A percentile compares a stretch with the other conserved stretches of the same genome.
Evolutionary conservation across 495 filamentous ascomycete genomes (phyloP).

Genomic region (Podospora comata): DNA sequence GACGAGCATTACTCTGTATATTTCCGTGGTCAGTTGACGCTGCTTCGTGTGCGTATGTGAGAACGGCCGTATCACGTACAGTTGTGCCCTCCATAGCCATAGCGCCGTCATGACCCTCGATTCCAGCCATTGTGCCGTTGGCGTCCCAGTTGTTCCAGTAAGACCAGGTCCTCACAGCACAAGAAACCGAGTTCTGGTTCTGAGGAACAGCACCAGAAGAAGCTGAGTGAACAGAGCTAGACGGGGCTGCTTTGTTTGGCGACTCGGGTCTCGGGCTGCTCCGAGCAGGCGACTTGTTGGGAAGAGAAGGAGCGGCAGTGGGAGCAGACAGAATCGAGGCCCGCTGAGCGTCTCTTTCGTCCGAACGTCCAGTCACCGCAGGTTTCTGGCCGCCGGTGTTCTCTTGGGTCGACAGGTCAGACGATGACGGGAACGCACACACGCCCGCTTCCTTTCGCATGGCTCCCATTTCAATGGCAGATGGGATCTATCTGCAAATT

Average conservation of each 20-base stretch:
- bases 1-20: constrained; percentile 8
- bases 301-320: not conserved
- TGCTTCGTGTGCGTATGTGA: not conserved
- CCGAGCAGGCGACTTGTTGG: not conserved
- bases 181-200: not conserved
- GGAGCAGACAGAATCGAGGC: not conserved
- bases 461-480: not conserved
- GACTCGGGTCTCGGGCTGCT: not conserved
- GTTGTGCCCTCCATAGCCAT: not conserved
- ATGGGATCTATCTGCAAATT: not conserved
- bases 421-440: not conserved
- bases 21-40: not conserved
- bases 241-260: not conserved
- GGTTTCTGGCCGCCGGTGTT: not conserved
- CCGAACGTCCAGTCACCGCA: not conserved
- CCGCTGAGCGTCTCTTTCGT: not conserved
- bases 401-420: not conserved
- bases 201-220: not conserved
- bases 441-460: not conserved
- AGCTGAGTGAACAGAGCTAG: not conserved
- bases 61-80: not conserved
- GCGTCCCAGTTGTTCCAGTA: not conserved
- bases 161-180: not conserved
- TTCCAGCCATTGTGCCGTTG: not conserved
- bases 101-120: not conserved